Percentiles rank a stretch among this genome's conserved stretches.
Conservation (phyloP, 345 rosid genomes). For the Corymbia maculata region DNA sequence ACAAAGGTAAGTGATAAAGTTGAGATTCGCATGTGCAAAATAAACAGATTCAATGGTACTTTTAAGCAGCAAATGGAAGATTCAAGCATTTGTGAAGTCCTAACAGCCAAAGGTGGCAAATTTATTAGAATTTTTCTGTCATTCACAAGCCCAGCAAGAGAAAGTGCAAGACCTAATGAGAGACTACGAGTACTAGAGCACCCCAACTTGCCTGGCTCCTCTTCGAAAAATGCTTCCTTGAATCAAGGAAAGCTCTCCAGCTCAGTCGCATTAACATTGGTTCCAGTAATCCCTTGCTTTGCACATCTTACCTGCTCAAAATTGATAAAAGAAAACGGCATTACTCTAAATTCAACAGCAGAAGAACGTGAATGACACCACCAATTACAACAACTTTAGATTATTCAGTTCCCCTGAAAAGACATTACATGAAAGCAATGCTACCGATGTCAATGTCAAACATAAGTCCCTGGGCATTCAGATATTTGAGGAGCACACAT, state of each 20-base stretch:
- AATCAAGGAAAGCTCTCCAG: neutral
- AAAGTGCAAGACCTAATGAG: neutral
- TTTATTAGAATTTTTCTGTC: neutral
- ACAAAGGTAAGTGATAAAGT: neutral
- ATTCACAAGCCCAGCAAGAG: neutral
- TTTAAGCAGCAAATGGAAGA: neutral
- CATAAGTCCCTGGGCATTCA: neutral
- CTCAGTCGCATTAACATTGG: neutral
- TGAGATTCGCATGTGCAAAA: neutral
- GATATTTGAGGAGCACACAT: neutral
- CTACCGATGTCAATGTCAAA: neutral
- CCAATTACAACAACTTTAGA: neutral
- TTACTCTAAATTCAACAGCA: neutral
- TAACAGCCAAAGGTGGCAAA: neutral
- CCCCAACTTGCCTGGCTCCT: neutral
- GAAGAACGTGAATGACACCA: neutral
- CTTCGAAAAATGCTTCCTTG: neutral
- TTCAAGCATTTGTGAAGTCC: neutral
- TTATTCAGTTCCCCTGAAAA: neutral
- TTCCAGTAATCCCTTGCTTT: neutral
- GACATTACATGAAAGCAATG: neutral
- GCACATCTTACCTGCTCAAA: neutral
- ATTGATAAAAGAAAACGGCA: neutral
- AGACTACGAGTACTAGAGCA: neutral
- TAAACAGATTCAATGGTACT: neutral